Base-by-base conservation (phyloP, 257 asterid species). In the Eucommia ulmoides region DNA sequence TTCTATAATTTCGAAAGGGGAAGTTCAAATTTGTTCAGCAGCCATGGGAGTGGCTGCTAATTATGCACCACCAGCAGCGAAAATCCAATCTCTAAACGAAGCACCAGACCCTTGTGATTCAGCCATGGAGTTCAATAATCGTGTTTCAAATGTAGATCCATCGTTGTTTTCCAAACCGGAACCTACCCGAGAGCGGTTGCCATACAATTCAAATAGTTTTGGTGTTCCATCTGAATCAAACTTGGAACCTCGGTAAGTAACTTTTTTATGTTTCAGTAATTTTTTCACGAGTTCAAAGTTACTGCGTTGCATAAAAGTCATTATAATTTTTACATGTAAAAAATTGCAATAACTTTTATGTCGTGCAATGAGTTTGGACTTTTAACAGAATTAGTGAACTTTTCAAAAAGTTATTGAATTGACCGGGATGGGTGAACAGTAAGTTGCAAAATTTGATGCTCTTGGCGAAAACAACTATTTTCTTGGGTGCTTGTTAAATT, bases 11-110 rank as follows among this genome's bases (percentile, higher is more conserved):
- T 53, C 22, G 25, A 48, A 56, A 20, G 29, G 41, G 45, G 64
- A 23, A 45, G 65, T 47, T 53, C 69, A 61, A 38, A 52, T 54
- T 24, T 42, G 62, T 70, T 52, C 60, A 38, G 45, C 49, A 33
- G 52, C 22, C 21, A 56, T 19, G 41, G 53, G 24, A 41, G 79
- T 53, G 22, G 58, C 47, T n/a, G 35, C 53, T 52, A 23, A 41
- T 47, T 53, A 55, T 35, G 59, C 73, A 19, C 55, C 62, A 51
- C 65, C 75, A 63, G 54, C 47, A 52, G 33, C 49, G 42, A 24
- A 45, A 48, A 35, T 53, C 50, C 68, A 61, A 51, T 44, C 65
- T 33, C 23, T n/a, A 22, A 62, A 49, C 22, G 72, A 69, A 24
- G 66, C 52, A 63, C 42, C 46, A 44, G 62, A 50, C 23, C 59